phyloP scores from a whole-genome alignment of 352 stramenopile genomes.

The Pythium pyrilobum region DNA sequence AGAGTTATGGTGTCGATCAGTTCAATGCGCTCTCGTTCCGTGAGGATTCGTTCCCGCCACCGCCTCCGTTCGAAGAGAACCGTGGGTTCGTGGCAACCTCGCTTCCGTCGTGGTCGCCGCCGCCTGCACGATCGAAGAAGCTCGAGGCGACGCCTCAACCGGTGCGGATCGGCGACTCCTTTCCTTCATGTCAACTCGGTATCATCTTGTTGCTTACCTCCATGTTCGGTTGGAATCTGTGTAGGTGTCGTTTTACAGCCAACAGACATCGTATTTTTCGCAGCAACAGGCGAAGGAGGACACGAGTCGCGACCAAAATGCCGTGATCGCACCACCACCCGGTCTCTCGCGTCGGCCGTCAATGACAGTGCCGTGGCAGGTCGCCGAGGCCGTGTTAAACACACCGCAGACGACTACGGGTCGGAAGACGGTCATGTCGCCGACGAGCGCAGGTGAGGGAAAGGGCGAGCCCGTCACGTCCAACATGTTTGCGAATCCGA shows the following conservation, averaged over 20 bases:
- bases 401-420: slow-evolving; percentile 65
- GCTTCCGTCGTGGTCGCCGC: slow-evolving; percentile 79
- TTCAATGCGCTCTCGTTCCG: slow-evolving; percentile 39
- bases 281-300: slow-evolving; percentile 63
- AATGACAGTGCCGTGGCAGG: slow-evolving; percentile 85
- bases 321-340: slow-evolving; percentile 57
- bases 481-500: slow-evolving; percentile 36
- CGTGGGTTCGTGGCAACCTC: slow-evolving; percentile 57
- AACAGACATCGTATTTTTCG: slow-evolving; percentile 68
- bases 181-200: no score
- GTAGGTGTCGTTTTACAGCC: slow-evolving; percentile 63
- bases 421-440: slow-evolving; percentile 56
- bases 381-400: slow-evolving; percentile 76
- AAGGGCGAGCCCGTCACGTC: slow-evolving; percentile 16
- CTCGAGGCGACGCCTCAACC: slow-evolving; percentile 37
- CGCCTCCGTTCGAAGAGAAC: slow-evolving; percentile 57
- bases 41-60: slow-evolving; percentile 71
- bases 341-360: slow-evolving; percentile 70
- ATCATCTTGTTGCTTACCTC: no score
- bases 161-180: neutral
- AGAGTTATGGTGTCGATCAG: slow-evolving; percentile 8
- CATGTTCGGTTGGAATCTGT: no score
- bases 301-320: slow-evolving; percentile 50
- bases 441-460: slow-evolving; percentile 15
- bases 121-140: slow-evolving; percentile 61